phyloP scores from a whole-genome alignment of 352 stramenopile genomes.

The Thalassiosira exigua region DNA sequence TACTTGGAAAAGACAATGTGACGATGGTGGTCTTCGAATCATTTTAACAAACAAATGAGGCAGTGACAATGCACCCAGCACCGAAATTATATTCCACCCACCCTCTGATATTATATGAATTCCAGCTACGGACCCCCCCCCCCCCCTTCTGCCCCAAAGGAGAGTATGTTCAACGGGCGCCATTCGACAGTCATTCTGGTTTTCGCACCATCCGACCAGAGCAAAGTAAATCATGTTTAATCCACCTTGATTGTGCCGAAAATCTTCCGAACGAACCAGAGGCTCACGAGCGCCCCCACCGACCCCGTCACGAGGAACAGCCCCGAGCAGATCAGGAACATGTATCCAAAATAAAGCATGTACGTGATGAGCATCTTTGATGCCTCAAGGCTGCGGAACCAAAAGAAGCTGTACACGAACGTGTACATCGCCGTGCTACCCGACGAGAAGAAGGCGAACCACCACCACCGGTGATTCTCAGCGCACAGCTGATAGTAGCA shows the following conservation, averaged over 20 bases:
- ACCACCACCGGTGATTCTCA: conserved; percentile 99
- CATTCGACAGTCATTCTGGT: too few relatives aligned
- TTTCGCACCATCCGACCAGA: too few relatives aligned
- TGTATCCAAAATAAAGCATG: conserved; percentile 98
- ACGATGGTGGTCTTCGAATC: too few relatives aligned
- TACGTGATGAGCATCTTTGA: conserved; percentile 97
- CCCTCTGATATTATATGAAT: too few relatives aligned
- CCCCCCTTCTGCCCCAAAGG: too few relatives aligned
- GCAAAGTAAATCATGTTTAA: too few relatives aligned
- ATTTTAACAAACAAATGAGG: too few relatives aligned
- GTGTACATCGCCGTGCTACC: conserved; percentile 96
- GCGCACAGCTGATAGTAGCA: conserved; percentile 99
- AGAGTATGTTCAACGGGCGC: too few relatives aligned
- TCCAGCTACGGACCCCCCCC: too few relatives aligned
- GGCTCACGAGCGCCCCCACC: conserved; percentile 95
- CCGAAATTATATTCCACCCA: too few relatives aligned
- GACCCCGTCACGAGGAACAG: conserved; percentile 95
- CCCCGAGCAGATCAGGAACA: conserved; percentile 96
- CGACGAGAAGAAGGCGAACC: conserved; percentile 93
- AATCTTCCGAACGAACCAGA: conserved; percentile 99
- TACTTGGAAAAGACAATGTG: too few relatives aligned
- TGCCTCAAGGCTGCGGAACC: conserved; percentile 91
- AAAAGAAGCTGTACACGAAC: conserved; percentile 98
- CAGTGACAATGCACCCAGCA: too few relatives aligned
- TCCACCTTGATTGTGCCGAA: conserved; percentile 98